These are phyloP conservation scores for Cucurbita ficifolia DNA, from an alignment of 306 rosid genomes.

Conservation along the genomic window DNA sequence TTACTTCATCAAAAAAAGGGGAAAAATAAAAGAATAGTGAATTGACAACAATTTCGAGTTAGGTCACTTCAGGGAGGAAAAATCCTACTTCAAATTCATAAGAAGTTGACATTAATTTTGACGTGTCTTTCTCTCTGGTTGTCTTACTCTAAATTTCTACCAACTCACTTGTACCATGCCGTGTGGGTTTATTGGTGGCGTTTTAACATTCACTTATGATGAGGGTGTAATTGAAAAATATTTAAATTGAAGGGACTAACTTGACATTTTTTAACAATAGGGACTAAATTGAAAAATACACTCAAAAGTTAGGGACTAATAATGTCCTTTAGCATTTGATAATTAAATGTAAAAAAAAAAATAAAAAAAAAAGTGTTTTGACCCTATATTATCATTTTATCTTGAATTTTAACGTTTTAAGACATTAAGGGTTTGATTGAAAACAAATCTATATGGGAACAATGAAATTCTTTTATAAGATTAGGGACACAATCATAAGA, in stretches of 20 bases:
- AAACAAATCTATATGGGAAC: not conserved
- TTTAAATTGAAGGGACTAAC: not conserved
- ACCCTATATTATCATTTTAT: not conserved
- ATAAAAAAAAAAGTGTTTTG: not conserved
- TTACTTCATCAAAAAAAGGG: too few species aligned
- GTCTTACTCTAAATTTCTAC: not conserved
- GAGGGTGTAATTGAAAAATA: not conserved
- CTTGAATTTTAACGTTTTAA: not conserved
- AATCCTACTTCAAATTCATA: not conserved
- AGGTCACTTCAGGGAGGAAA: not conserved
- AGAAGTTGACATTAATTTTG: not conserved
- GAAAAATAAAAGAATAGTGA: not conserved
- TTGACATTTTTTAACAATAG: not conserved
- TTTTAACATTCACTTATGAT: not conserved
- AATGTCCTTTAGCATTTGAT: not conserved
- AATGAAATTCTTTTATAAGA: not conserved
- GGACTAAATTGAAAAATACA: not conserved
- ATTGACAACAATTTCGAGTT: not conserved
- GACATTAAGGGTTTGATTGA: not conserved
- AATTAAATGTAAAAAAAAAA: not conserved
- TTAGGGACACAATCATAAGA: not conserved
- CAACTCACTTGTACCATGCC: not conserved
- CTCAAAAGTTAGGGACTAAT: not conserved
- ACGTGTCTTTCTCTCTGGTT: not conserved
- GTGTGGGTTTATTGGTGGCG: not conserved